A percentile compares a stretch with the other conserved stretches of the same genome.
Conservation (phyloP, 2,329 filamentous ascomycete genomes). For the Zymoseptoria crescenta region DNA sequence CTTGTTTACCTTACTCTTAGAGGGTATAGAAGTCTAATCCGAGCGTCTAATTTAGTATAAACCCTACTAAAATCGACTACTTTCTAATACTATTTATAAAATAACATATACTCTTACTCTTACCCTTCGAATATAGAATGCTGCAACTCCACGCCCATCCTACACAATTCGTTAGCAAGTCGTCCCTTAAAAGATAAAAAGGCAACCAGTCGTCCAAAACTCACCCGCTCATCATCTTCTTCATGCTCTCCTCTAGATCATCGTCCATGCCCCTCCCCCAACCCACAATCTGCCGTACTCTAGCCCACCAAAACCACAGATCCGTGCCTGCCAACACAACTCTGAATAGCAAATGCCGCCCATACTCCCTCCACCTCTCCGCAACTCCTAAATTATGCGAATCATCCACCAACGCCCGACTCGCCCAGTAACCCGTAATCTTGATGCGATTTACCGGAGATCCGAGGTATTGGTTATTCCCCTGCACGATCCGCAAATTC, state of each 20-base stretch:
- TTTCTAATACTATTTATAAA: too few species aligned
- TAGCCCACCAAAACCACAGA: slow-evolving; percentile 73
- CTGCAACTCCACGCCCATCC: slow-evolving; percentile 85
- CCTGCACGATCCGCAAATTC: slow-evolving; percentile 87
- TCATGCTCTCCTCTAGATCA: slow-evolving; percentile 82
- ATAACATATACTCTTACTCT: too few species aligned
- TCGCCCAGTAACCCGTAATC: slow-evolving; percentile 87
- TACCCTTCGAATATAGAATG: slow-evolving; percentile 82
- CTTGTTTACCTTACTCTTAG: too few species aligned
- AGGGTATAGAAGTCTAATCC: too few species aligned
- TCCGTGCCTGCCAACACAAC: slow-evolving; percentile 69
- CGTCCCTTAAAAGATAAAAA: background rate
- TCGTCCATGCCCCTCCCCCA: slow-evolving; percentile 85
- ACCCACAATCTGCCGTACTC: slow-evolving; percentile 67
- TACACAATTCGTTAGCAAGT: slow-evolving; percentile 30
- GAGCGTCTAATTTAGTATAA: too few species aligned
- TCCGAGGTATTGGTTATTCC: slow-evolving; percentile 84
- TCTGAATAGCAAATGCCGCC: slow-evolving; percentile 74
- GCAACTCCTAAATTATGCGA: slow-evolving; percentile 50
- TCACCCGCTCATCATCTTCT: slow-evolving; percentile 62
- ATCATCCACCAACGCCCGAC: slow-evolving; percentile 70
- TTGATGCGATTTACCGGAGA: slow-evolving; percentile 87
- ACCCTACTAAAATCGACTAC: too few species aligned
- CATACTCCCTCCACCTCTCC: slow-evolving; percentile 61
- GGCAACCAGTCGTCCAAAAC: slow-evolving; percentile 8